A percentile compares a stretch with the other conserved stretches of the same genome.
These are phyloP conservation scores for Xerocomellus amylosporus DNA, from an alignment of 768 basidiomycete genomes.

Conservation along the genomic window DNA sequence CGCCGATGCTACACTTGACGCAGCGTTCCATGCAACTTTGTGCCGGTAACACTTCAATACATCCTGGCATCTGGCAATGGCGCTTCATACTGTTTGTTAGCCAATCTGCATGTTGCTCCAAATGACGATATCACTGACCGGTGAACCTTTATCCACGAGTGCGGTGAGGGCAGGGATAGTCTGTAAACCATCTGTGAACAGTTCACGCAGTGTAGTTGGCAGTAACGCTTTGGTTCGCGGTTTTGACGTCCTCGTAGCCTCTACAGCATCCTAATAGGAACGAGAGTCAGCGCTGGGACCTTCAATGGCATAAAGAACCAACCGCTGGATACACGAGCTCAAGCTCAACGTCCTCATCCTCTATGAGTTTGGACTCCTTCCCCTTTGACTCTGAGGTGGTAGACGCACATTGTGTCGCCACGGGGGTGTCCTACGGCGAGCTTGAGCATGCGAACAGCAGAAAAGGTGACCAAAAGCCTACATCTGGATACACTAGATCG, in stretches of 20 bases:
- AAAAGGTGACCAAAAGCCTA: not conserved
- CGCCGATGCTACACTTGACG: conserved; percentile 14
- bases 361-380: not conserved
- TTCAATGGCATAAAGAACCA: not conserved
- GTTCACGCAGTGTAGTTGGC: not conserved
- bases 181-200: not conserved
- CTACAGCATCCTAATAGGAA: conserved; percentile 9
- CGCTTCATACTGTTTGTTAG: conserved; percentile 11
- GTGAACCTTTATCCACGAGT: not conserved
- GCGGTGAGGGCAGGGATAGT: not conserved
- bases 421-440: conserved; percentile 2
- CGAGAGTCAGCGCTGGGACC: not conserved
- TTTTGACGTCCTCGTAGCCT: not conserved
- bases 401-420: not conserved
- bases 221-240: not conserved
- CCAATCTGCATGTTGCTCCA: not conserved
- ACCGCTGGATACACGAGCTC: conserved; percentile 23
- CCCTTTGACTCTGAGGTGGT: not conserved
- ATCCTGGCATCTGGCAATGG: conserved; percentile 14
- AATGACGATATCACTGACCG: conserved; percentile 4
- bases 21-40: conserved; percentile 16
- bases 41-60: conserved; percentile 9
- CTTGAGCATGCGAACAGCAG: not conserved
- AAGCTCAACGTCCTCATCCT: conserved; percentile 6
- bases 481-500: conserved; percentile 26